Conservation (phyloP, 1,139 yeast species). For the Geotrichum restrictum region DNA sequence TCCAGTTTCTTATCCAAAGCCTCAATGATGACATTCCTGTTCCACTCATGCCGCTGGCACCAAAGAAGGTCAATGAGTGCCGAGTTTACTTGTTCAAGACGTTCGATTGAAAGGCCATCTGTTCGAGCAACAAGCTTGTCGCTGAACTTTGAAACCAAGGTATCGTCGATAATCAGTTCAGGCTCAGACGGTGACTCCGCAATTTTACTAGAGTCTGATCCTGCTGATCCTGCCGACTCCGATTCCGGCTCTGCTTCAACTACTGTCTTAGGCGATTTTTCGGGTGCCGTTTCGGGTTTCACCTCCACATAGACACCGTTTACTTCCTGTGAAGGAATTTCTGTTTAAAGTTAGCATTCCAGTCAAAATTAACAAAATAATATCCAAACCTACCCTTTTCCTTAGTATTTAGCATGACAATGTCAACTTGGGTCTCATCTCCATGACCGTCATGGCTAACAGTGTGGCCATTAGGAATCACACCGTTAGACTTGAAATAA, state of each 20-base stretch:
- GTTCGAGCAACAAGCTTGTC: slow-evolving; percentile 43
- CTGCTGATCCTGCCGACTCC: background rate
- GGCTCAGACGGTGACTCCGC: slow-evolving; percentile 7
- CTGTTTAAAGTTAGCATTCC: too few relatives aligned
- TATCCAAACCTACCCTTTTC: background rate
- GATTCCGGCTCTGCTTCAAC: slow-evolving; percentile 2
- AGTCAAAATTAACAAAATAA: too few relatives aligned
- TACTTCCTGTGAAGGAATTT: too few relatives aligned
- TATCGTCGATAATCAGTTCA: slow-evolving; percentile 35
- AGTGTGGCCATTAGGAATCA: background rate
- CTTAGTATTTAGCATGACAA: slow-evolving; percentile 7
- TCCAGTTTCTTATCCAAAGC: slow-evolving; percentile 24
- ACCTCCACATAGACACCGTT: too few relatives aligned
- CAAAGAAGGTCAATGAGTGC: slow-evolving; percentile 70
- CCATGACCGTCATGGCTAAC: background rate
- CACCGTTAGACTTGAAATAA: background rate
- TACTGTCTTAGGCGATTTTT: slow-evolving; percentile 18
- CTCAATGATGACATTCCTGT: slow-evolving; percentile 46
- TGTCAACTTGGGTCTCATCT: slow-evolving; percentile 11
- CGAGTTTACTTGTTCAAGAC: slow-evolving; percentile 70
- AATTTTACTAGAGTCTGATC: too few relatives aligned
- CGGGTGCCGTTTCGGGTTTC: slow-evolving; percentile 11
- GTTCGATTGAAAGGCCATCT: slow-evolving; percentile 56
- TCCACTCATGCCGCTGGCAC: slow-evolving; percentile 64
- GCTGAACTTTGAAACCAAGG: slow-evolving; percentile 33